Base-by-base conservation (phyloP, 2,329 filamentous ascomycete genomes). In the Sarocladium brachiariae region DNA sequence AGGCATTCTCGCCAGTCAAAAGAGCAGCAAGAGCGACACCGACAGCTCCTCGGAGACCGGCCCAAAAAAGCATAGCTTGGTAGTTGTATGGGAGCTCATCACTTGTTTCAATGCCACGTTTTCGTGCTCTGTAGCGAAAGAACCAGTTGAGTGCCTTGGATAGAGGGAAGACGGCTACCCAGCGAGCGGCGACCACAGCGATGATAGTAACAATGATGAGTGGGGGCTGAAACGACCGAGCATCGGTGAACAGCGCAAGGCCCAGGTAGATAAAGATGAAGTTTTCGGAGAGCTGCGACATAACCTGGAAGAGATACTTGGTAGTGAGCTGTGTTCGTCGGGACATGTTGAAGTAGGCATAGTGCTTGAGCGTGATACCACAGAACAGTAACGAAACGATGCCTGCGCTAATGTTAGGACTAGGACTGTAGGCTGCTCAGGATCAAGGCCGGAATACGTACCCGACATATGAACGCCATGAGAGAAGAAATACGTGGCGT, bases 1-100 rank as follows among this genome's bases (percentile, higher is more conserved):
- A 86, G 1, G 83, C 84, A 62, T 95, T 93, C 50, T 84, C 81
- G 41, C 91, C 93, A 0, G 81, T 84, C 43, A 99, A 77, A 23
- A 95, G 86, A 19, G 92, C 92, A 27, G 93, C 93, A 43, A 99
- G 76, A 2, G 93, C 93, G 31, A 99, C 93, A 52, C 93, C 93
- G 59, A 99, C 93, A 43, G 93, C 93, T 60, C 93, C 93, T 55
- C 93, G 88, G 25, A 99, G 77, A 23, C 93, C 93, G 14, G 93
- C 93, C 93, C 93, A 99, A 71, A 95, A 99, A n/a, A 99, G 81
- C 93, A 99, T 97, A n/a, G 87, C 90, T 68, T 97, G 93, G 68
- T 97, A 96, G 59, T 89, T 89, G 63, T 90, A 95, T 0, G 93
- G 93, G 31, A 99, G 73, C 66, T 97, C 93, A 57, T 97, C 92